These are phyloP conservation scores for Botrytis galanthina DNA, from an alignment of 2,329 filamentous ascomycete species.

Conservation along the genomic window DNA sequence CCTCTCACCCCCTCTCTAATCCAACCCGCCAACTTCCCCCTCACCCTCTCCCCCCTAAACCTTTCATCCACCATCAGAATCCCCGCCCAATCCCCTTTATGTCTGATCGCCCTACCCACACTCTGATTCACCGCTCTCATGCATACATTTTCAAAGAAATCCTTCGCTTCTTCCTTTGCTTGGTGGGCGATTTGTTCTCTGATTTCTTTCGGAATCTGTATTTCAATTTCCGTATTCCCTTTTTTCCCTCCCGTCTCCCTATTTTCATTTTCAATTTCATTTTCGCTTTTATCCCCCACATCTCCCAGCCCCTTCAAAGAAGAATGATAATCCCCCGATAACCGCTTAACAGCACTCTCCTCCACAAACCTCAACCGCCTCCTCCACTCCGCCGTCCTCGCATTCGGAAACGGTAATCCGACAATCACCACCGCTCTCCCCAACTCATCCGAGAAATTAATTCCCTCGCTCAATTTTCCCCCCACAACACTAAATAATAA, in stretches of 20 bases:
- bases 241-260: too few species aligned
- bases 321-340: too few species aligned
- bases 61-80: slow-evolving; percentile 82
- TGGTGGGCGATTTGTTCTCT: slow-evolving; percentile 40
- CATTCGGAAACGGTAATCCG: slow-evolving; percentile 89
- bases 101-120: slow-evolving; percentile 87
- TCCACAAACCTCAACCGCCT: slow-evolving; percentile 88
- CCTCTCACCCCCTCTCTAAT: slow-evolving; percentile 70
- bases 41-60: slow-evolving; percentile 72
- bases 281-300: not conserved
- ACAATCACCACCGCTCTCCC: slow-evolving; percentile 90
- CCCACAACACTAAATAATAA: slow-evolving; percentile 88
- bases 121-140: slow-evolving; percentile 98
- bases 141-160: slow-evolving; percentile 91
- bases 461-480: slow-evolving; percentile 93
- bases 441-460: slow-evolving; percentile 92
- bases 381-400: slow-evolving; percentile 86
- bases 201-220: not conserved
- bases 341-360: slow-evolving; percentile 45
- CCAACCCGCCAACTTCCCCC: slow-evolving; percentile 82
- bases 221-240: not conserved
- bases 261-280: too few species aligned
- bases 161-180: slow-evolving; percentile 60
- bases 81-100: slow-evolving; percentile 82
- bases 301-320: not conserved